Conservation (phyloP, 1,139 yeast genomes). For the Suhomyces bolitotheri region DNA sequence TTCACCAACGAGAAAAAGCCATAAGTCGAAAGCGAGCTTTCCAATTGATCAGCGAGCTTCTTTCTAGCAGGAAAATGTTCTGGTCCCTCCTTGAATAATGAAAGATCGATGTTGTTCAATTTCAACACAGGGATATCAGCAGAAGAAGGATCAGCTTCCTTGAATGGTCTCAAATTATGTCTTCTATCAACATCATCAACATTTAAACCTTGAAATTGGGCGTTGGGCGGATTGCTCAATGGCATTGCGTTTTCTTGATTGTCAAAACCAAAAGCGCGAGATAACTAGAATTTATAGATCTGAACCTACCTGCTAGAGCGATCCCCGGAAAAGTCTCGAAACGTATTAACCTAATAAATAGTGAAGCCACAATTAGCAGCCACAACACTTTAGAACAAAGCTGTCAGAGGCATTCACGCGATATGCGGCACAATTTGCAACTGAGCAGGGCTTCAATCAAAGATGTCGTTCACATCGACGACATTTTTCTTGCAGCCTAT, state of each 20-base stretch:
- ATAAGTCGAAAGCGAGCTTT: constrained; percentile 39
- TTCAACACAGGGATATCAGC: constrained; percentile 24
- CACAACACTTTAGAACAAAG: no score
- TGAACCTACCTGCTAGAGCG: background rate
- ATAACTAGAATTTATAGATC: no score
- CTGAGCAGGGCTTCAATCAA: no score
- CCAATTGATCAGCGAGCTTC: constrained; percentile 33
- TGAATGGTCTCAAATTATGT: constrained; percentile 36
- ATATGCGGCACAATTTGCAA: no score
- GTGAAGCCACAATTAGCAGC: constrained; percentile 9
- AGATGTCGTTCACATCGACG: constrained; percentile 8
- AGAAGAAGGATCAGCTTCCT: constrained; percentile 28
- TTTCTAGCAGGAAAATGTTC: constrained; percentile 27
- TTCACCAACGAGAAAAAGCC: constrained; percentile 48
- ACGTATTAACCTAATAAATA: no score
- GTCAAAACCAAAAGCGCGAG: no score
- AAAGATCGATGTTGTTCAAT: constrained; percentile 39
- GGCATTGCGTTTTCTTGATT: no score
- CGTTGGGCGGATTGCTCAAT: constrained; percentile 9
- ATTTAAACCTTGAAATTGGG: constrained; percentile 7
- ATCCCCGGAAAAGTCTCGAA: no score
- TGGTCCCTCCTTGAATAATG: constrained; percentile 36
- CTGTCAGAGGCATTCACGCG: no score
- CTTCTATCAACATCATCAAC: constrained; percentile 21
- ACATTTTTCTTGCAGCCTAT: constrained; percentile 27